phyloP scores from a whole-genome alignment of 495 filamentous ascomycete species.

The Elasticomyces elasticus region DNA sequence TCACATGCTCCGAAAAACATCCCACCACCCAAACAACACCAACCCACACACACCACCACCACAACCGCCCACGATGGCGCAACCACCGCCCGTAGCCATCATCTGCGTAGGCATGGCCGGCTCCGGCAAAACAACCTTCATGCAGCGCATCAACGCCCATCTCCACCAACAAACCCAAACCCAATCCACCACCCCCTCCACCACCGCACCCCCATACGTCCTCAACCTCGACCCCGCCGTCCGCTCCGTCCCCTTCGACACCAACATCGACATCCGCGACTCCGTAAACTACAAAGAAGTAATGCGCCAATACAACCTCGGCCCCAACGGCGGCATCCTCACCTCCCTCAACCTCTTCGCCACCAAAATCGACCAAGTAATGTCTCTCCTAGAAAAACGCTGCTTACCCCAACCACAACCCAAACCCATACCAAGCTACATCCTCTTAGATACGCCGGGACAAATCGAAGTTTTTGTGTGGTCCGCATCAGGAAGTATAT shows the following conservation, averaged over 20 bases:
- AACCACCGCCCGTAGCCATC: slow-evolving; percentile 52
- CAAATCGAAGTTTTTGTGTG: slow-evolving; percentile 99
- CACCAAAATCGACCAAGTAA: slow-evolving; percentile 93
- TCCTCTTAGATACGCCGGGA: slow-evolving; percentile 89
- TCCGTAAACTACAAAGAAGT: slow-evolving; percentile 99
- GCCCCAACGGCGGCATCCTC: slow-evolving; percentile 95
- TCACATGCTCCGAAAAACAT: neutral
- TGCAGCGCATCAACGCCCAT: slow-evolving; percentile 91
- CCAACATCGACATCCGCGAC: slow-evolving; percentile 96
- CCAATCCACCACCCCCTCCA: slow-evolving; percentile 10
- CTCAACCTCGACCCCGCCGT: slow-evolving; percentile 97
- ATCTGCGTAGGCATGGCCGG: slow-evolving; percentile 98
- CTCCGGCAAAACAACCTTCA: slow-evolving; percentile 96
- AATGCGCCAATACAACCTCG: slow-evolving; percentile 97
- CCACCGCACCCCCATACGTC: slow-evolving; percentile 64
- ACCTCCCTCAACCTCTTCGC: slow-evolving; percentile 93
- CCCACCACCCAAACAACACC: neutral
- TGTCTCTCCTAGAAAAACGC: slow-evolving; percentile 80
- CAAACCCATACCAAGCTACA: slow-evolving; percentile 40
- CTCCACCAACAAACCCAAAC: slow-evolving; percentile 59
- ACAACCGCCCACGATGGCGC: slow-evolving; percentile 21
- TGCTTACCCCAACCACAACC: slow-evolving; percentile 39
- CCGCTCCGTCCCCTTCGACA: slow-evolving; percentile 87
- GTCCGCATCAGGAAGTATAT: slow-evolving; percentile 84
- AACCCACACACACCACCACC: slow-evolving; percentile 2